Evolutionary conservation across 257 asterid genomes (phyloP).

Genomic region (Plantago major): DNA sequence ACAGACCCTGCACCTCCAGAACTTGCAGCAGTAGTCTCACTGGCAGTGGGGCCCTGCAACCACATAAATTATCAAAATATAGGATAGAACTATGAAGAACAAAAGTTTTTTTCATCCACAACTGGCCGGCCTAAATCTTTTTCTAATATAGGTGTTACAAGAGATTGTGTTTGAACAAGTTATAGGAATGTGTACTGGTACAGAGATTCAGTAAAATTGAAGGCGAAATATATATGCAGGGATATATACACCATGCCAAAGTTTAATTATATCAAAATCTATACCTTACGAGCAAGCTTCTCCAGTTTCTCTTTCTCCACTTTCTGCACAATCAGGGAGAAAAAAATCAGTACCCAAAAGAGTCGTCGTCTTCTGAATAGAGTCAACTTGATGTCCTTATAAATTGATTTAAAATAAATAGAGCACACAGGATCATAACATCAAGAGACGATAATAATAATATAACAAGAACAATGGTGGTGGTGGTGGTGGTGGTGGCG

Average conservation of each 20-base stretch:
- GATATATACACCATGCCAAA: no score
- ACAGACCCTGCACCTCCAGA: constrained; percentile 52
- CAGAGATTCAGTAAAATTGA: not conserved
- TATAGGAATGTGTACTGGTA: not conserved
- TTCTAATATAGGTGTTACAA: not conserved
- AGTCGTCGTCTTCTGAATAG: not conserved
- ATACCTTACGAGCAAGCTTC: constrained; percentile 91
- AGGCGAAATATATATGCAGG: no score
- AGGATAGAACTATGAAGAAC: not conserved
- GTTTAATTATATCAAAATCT: not conserved
- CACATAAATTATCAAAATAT: constrained; percentile 13
- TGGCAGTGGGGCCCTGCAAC: constrained; percentile 69
- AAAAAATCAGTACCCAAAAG: constrained; percentile 18
- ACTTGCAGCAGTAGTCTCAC: constrained; percentile 48
- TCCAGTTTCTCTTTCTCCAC: constrained; percentile 77
- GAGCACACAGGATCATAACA: not conserved
- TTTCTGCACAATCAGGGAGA: constrained; percentile 52
- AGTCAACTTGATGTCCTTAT: constrained; percentile 3
- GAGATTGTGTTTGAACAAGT: not conserved
- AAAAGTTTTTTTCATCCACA: no score
- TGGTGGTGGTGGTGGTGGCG: no score
- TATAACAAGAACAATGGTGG: no score
- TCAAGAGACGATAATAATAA: not conserved
- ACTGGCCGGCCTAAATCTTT: no score
- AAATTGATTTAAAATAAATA: not conserved